Percentiles rank a stretch among this genome's conserved stretches.
These are phyloP conservation scores for Ceratocystis eucalypticola DNA, from an alignment of 2,329 filamentous ascomycete genomes.

Conservation along the genomic window DNA sequence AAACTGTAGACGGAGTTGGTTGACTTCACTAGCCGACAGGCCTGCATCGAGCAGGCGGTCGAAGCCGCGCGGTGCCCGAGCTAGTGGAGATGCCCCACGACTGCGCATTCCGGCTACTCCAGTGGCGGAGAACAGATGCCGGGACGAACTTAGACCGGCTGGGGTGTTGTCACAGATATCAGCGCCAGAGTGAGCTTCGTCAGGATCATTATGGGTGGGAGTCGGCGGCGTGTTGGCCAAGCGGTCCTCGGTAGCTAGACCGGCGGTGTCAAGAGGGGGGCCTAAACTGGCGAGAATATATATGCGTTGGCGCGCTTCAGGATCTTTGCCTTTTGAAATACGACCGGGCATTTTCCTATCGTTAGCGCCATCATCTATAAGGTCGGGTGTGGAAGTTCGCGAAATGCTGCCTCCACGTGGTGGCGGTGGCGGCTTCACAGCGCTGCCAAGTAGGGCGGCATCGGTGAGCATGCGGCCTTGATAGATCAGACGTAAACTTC, in stretches of 20 bases:
- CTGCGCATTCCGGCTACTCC: constrained; percentile 20
- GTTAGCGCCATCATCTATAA: not conserved
- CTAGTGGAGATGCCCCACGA: constrained; percentile 2
- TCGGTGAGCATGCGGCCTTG: constrained; percentile 77
- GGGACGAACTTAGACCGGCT: not conserved
- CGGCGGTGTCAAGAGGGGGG: constrained; percentile 44
- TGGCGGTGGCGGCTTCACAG: constrained; percentile 39
- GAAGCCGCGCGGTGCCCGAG: constrained; percentile 52
- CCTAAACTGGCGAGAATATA: constrained; percentile 13
- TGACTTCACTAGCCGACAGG: constrained; percentile 71
- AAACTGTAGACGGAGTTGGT: constrained; percentile 77
- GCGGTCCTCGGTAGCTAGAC: constrained; percentile 55
- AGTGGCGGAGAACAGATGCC: not conserved
- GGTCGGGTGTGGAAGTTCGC: not conserved
- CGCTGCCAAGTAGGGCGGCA: constrained; percentile 49
- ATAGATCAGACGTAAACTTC: constrained; percentile 77
- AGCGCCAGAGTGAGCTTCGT: not conserved
- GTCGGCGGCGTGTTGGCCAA: constrained; percentile 26
- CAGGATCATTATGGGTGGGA: not conserved
- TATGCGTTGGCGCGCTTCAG: constrained; percentile 4
- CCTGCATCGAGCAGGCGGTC: constrained; percentile 70
- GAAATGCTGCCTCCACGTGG: constrained; percentile 17
- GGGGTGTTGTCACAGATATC: not conserved
- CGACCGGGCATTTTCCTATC: constrained; percentile 12
- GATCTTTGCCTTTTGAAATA: constrained; percentile 25